Conservation (phyloP, 208 protist genomes). For the Tritrichomonas musculus region DNA sequence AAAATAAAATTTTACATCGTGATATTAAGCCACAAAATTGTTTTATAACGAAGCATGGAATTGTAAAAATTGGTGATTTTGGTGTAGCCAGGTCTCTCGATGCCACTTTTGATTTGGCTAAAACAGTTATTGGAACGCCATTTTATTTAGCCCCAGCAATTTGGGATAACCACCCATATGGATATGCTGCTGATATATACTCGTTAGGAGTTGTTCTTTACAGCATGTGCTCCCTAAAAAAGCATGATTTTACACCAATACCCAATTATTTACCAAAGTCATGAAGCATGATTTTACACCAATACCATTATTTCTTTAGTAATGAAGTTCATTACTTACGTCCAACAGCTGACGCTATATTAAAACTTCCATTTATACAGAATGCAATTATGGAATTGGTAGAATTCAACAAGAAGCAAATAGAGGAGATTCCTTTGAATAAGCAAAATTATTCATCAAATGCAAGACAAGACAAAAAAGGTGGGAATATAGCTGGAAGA, state of each 20-base stretch:
- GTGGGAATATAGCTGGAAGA: no score
- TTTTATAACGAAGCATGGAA: slow-evolving; percentile 15
- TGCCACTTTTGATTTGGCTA: neutral
- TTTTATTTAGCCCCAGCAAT: slow-evolving; percentile 35
- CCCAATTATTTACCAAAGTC: neutral
- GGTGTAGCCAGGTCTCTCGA: slow-evolving; percentile 32
- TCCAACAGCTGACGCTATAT: neutral
- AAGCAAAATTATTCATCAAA: no score
- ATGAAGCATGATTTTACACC: neutral
- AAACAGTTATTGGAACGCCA: slow-evolving; percentile 37
- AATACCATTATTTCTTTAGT: neutral
- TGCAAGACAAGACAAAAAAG: no score
- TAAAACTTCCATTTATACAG: neutral
- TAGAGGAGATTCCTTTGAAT: neutral
- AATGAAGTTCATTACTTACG: neutral
- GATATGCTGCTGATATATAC: slow-evolving; percentile 52
- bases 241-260: slow-evolving; percentile 41
- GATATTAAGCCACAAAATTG: slow-evolving; percentile 47
- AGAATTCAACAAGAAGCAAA: neutral
- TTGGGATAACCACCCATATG: slow-evolving; percentile 35
- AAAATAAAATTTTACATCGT: slow-evolving; percentile 44
- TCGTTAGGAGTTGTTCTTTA: slow-evolving; percentile 56
- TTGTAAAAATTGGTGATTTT: slow-evolving; percentile 42
- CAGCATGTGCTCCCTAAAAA: slow-evolving; percentile 46
- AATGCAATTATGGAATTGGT: neutral